Conservation (phyloP, 2,329 filamentous ascomycete genomes). For the Dendrostoma leiphaemia region DNA sequence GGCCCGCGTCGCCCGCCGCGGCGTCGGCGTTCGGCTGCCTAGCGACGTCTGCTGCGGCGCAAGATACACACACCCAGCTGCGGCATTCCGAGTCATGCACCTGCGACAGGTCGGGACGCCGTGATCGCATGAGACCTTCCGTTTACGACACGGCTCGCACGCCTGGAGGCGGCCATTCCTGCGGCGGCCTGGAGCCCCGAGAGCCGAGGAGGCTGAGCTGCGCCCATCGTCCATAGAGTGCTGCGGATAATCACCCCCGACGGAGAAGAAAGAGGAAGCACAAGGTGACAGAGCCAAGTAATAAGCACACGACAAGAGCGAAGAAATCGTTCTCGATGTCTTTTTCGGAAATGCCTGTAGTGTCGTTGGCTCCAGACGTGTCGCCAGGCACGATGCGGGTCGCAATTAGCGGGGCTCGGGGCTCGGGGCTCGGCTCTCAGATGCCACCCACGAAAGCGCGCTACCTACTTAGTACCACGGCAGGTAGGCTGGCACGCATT, state of each 20-base stretch:
- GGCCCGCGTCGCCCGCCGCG: background rate
- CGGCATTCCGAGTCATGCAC: conserved; percentile 34
- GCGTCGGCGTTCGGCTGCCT: conserved; percentile 13
- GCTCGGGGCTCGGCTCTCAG: conserved; percentile 5
- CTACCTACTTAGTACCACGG: too few relatives aligned
- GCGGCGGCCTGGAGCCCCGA: conserved; percentile 19
- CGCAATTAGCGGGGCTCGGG: background rate
- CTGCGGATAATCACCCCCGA: too few relatives aligned
- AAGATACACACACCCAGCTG: conserved; percentile 35
- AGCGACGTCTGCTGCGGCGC: conserved; percentile 6
- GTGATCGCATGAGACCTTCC: conserved; percentile 44
- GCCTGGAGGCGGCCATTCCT: conserved; percentile 20
- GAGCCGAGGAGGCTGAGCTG: conserved; percentile 5
- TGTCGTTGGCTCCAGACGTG: too few relatives aligned
- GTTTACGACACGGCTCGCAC: conserved; percentile 37
- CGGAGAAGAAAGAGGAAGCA: too few relatives aligned
- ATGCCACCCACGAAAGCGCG: too few relatives aligned
- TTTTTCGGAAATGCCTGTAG: too few relatives aligned
- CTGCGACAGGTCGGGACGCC: conserved; percentile 37
- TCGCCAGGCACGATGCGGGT: too few relatives aligned
- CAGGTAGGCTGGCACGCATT: too few relatives aligned
- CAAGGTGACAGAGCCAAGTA: too few relatives aligned
- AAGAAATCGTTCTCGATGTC: too few relatives aligned
- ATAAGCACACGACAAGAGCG: too few relatives aligned
- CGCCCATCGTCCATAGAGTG: background rate